Evolutionary conservation across 768 basidiomycete species (phyloP).

Genomic region (Podaxis rugospora): DNA sequence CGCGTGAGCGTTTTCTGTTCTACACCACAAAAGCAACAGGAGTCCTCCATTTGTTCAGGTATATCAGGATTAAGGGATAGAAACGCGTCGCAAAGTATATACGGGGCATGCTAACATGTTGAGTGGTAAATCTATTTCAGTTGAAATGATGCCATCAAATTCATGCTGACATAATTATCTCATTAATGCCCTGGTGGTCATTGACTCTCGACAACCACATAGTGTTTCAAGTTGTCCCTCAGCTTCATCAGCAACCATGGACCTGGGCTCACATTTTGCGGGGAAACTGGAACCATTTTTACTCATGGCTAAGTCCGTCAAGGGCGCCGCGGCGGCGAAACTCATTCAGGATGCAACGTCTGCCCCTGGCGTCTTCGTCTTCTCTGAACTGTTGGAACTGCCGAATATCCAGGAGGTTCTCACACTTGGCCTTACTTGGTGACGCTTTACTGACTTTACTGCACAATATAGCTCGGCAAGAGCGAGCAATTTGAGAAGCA

Average conservation of each 20-base stretch:
- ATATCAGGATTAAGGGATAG: no score
- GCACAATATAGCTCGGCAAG: slow-evolving; percentile 52
- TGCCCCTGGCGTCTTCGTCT: slow-evolving; percentile 89
- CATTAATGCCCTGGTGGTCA: neutral
- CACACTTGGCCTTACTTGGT: neutral
- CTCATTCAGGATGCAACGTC: slow-evolving; percentile 82
- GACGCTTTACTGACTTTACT: neutral
- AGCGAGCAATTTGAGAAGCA: slow-evolving; percentile 61
- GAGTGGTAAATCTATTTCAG: no score
- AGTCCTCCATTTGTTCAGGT: no score
- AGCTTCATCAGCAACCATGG: slow-evolving; percentile 31
- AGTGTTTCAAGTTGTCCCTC: neutral
- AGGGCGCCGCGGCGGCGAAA: slow-evolving; percentile 90
- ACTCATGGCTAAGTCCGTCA: slow-evolving; percentile 87
- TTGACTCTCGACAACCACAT: neutral
- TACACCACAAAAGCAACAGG: no score
- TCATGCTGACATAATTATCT: neutral
- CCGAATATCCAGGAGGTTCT: slow-evolving; percentile 82
- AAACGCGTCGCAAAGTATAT: no score
- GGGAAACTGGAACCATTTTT: slow-evolving; percentile 85
- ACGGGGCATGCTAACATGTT: no score
- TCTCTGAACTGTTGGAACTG: slow-evolving; percentile 80
- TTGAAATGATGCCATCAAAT: neutral
- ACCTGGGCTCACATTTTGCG: slow-evolving; percentile 56
- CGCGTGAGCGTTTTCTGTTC: no score